Evolutionary conservation across 2,329 filamentous ascomycete species (phyloP).

Genomic region (Sporothrix pallida): DNA sequence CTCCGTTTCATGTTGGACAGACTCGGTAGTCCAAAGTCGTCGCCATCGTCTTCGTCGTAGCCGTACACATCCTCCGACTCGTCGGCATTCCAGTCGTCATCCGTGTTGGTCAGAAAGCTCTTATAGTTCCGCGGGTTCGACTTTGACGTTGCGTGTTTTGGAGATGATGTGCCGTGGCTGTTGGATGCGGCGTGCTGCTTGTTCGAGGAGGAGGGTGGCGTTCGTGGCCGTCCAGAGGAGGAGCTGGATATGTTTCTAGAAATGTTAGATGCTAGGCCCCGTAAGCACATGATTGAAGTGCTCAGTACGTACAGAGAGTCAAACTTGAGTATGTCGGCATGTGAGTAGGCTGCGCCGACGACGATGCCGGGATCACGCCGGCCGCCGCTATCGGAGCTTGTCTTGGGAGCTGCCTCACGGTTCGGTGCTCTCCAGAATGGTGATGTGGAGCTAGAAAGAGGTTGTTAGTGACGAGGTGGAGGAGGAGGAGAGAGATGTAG

Average conservation of each 20-base stretch:
- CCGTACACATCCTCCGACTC: slow-evolving; percentile 75
- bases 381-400: slow-evolving; percentile 48
- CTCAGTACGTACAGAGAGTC: slow-evolving; percentile 70
- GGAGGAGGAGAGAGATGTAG: not conserved
- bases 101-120: slow-evolving; percentile 79
- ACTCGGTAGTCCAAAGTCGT: slow-evolving; percentile 94
- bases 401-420: slow-evolving; percentile 60
- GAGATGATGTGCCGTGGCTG: slow-evolving; percentile 54
- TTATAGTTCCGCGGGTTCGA: slow-evolving; percentile 73
- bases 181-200: slow-evolving; percentile 8
- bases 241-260: slow-evolving; percentile 64
- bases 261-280: slow-evolving; percentile 42
- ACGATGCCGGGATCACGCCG: slow-evolving; percentile 70
- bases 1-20: slow-evolving; percentile 89
- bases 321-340: slow-evolving; percentile 91
- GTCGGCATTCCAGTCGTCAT: slow-evolving; percentile 80
- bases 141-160: slow-evolving; percentile 59
- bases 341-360: slow-evolving; percentile 93
- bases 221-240: slow-evolving; percentile 69
- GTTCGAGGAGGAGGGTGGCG: slow-evolving; percentile 68
- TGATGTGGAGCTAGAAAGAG: slow-evolving; percentile 69
- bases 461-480: slow-evolving; percentile 41
- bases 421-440: slow-evolving; percentile 81
- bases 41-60: slow-evolving; percentile 80
- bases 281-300: slow-evolving; percentile 63